Evolutionary conservation across 2,329 filamentous ascomycete genomes (phyloP).

Genomic region (Talaromyces sp.): DNA sequence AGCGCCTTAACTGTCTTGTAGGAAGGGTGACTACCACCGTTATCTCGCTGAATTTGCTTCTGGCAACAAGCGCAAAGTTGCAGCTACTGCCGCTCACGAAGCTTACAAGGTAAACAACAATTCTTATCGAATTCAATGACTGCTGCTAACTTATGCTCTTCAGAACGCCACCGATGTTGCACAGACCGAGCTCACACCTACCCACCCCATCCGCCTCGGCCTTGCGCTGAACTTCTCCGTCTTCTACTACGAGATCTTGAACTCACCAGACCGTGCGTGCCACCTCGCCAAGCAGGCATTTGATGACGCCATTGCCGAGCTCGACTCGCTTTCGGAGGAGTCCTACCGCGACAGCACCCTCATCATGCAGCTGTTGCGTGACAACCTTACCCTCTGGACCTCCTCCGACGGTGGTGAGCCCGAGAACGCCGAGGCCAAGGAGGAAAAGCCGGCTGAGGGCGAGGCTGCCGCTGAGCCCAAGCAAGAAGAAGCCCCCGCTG

Average conservation of each 20-base stretch:
- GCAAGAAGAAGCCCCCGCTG: constrained; percentile 30
- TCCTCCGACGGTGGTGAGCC: constrained; percentile 81
- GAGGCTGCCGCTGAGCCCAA: constrained; percentile 38
- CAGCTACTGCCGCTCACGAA: constrained; percentile 89
- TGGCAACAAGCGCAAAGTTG: constrained; percentile 90
- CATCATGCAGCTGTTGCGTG: constrained; percentile 98
- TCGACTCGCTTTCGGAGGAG: constrained; percentile 95
- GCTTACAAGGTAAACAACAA: constrained; percentile 81
- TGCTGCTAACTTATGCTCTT: constrained; percentile 5
- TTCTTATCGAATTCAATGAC: neutral
- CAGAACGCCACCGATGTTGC: constrained; percentile 97
- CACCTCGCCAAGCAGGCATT: constrained; percentile 99
- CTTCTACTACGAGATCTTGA: constrained; percentile 99
- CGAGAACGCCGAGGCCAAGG: constrained; percentile 57
- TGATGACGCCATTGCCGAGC: constrained; percentile 96
- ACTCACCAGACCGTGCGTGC: constrained; percentile 95
- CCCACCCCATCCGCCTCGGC: constrained; percentile 95
- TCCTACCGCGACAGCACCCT: constrained; percentile 98
- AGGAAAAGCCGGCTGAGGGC: constrained; percentile 50
- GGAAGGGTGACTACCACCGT: constrained; percentile 99
- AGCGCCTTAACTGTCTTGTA: too few relatives aligned
- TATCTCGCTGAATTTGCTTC: constrained; percentile 96
- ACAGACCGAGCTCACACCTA: constrained; percentile 94
- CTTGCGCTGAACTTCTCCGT: constrained; percentile 98
- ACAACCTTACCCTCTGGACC: constrained; percentile 97